These are phyloP conservation scores for Rhizopogon vesiculosus DNA, from an alignment of 768 basidiomycete genomes.

Conservation along the genomic window DNA sequence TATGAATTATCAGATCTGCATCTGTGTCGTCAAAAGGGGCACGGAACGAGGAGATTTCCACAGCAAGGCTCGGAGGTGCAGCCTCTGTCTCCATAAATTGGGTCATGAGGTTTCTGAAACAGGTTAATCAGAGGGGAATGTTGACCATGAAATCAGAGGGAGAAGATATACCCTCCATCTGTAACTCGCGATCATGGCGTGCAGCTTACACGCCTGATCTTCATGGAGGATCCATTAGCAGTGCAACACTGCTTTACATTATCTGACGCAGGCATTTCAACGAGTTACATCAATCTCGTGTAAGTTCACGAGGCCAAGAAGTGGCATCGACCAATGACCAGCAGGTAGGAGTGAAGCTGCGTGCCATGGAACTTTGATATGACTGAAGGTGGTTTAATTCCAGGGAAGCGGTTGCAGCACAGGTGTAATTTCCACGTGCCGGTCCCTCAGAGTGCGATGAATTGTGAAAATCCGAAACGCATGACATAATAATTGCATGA, in stretches of 20 bases:
- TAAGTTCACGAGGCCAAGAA: background rate
- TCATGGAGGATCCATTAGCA: background rate
- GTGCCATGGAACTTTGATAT: background rate
- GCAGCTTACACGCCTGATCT: constrained; percentile 1
- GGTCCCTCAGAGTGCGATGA: no score
- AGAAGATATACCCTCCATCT: background rate
- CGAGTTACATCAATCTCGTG: background rate
- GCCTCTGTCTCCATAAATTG: constrained; percentile 15
- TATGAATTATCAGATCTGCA: constrained; percentile 39
- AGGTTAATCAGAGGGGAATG: background rate
- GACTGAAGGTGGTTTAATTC: no score
- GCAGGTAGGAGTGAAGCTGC: background rate
- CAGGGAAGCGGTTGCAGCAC: no score
- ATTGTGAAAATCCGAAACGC: no score
- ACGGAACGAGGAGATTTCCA: constrained; percentile 20
- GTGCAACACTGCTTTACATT: background rate
- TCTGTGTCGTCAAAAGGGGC: constrained; percentile 36
- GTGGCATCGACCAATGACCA: background rate
- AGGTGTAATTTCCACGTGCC: background rate
- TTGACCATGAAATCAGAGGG: background rate
- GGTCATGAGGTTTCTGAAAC: constrained; percentile 17
- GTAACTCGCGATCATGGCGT: background rate
- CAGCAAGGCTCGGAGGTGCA: constrained; percentile 17
- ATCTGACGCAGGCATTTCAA: background rate
- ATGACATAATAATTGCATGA: no score